Evolutionary conservation across 192 early-diverging fungal species (phyloP).

Genomic region (Mortierella hygrophila): DNA sequence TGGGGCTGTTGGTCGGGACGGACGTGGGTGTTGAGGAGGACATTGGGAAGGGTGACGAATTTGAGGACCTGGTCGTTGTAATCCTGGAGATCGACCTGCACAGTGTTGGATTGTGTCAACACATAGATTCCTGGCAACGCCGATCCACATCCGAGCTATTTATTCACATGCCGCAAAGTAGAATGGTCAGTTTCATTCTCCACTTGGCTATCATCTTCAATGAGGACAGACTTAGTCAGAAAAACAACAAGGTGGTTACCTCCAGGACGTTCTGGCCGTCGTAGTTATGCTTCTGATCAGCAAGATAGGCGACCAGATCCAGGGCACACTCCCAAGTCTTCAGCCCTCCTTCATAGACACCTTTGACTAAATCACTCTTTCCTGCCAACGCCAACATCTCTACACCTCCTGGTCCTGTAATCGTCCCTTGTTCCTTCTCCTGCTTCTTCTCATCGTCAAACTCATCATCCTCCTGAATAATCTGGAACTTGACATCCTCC

Average conservation of each 20-base stretch:
- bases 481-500: slow-evolving; percentile 86
- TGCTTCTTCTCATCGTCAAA: slow-evolving; percentile 21
- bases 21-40: slow-evolving; percentile 82
- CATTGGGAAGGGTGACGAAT: slow-evolving; percentile 93
- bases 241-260: slow-evolving; percentile 36
- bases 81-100: slow-evolving; percentile 88
- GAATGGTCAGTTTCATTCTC: background rate
- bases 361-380: slow-evolving; percentile 84
- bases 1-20: slow-evolving; percentile 47
- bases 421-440: slow-evolving; percentile 1
- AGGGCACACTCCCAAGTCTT: slow-evolving; percentile 98
- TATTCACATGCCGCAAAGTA: background rate
- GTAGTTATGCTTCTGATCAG: slow-evolving; percentile 54
- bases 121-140: slow-evolving; percentile 87
- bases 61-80: slow-evolving; percentile 92
- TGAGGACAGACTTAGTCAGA: background rate
- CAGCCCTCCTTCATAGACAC: slow-evolving; percentile 95
- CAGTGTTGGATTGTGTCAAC: slow-evolving; percentile 62
- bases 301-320: slow-evolving; percentile 84
- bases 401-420: slow-evolving; percentile 28
- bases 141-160: slow-evolving; percentile 91
- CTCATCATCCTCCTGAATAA: slow-evolving; percentile 76
- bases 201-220: background rate
- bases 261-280: slow-evolving; percentile 66
- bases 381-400: slow-evolving; percentile 63